phyloP scores from a whole-genome alignment of 805 yeast species.

The Debaryomyces tyrocola region DNA sequence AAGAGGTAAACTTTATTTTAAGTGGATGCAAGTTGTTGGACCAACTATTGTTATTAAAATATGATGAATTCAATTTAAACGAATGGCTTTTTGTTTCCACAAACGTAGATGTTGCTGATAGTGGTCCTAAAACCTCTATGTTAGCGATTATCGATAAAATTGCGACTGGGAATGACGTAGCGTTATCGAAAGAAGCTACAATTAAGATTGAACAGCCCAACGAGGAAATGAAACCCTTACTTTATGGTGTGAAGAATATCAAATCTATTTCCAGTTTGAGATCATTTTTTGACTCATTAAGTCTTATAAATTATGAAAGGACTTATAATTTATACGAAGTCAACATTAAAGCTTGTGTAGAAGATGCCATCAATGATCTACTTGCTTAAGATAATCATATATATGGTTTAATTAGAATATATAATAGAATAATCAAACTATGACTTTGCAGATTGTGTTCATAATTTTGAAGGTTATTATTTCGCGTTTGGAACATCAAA shows the following conservation, averaged over 20 bases:
- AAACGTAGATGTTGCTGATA: conserved; percentile 56
- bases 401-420: too few relatives aligned
- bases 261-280: conserved; percentile 48
- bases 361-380: conserved; percentile 62
- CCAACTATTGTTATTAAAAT: conserved; percentile 60
- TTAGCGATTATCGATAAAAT: conserved; percentile 50
- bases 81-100: conserved; percentile 88
- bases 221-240: conserved; percentile 42
- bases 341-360: conserved; percentile 44
- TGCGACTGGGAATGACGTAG: conserved; percentile 31
- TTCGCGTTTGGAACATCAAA: background rate
- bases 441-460: background rate
- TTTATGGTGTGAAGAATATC: conserved; percentile 42
- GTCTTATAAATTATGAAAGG: conserved; percentile 65
- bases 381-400: background rate
- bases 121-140: conserved; percentile 12
- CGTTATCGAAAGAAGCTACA: conserved; percentile 34
- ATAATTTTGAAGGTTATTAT: background rate
- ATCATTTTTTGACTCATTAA: conserved; percentile 64
- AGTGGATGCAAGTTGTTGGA: conserved; percentile 80
- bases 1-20: conserved; percentile 45
- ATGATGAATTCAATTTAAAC: conserved; percentile 72
- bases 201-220: conserved; percentile 35
- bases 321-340: conserved; percentile 49
- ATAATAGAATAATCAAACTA: background rate